These are phyloP conservation scores for Scedosporium minutisporum DNA, from an alignment of 2,329 filamentous ascomycete genomes.

Conservation along the genomic window DNA sequence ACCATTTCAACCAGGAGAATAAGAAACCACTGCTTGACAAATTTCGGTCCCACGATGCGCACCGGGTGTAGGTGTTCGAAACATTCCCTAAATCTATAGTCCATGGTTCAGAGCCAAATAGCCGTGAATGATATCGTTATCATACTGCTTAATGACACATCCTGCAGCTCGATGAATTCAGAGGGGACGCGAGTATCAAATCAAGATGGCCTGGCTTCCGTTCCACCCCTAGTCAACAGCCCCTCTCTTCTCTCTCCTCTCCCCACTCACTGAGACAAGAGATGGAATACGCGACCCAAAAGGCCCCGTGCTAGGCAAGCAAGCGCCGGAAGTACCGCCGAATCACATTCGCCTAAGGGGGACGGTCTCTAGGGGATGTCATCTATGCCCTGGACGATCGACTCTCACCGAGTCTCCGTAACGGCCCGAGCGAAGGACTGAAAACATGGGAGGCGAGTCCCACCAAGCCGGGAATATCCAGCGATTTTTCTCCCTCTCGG, in stretches of 20 bases:
- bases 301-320: neutral
- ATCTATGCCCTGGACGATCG: neutral
- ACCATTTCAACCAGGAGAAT: neutral
- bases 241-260: neutral
- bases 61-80: neutral
- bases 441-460: neutral
- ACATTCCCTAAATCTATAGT: neutral
- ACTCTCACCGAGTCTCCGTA: neutral
- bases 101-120: slow-evolving; percentile 1
- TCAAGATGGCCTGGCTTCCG: neutral
- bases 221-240: neutral
- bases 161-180: neutral
- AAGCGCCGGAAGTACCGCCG: neutral
- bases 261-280: neutral
- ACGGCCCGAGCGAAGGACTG: neutral
- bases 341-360: neutral
- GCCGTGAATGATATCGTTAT: neutral
- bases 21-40: neutral
- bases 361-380: neutral
- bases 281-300: neutral
- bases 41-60: neutral
- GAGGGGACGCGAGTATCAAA: neutral
- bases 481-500: neutral
- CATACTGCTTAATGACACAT: neutral
- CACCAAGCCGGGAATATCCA: neutral